Conservation (phyloP, 306 rosid genomes). For the Prunus kanzakura region DNA sequence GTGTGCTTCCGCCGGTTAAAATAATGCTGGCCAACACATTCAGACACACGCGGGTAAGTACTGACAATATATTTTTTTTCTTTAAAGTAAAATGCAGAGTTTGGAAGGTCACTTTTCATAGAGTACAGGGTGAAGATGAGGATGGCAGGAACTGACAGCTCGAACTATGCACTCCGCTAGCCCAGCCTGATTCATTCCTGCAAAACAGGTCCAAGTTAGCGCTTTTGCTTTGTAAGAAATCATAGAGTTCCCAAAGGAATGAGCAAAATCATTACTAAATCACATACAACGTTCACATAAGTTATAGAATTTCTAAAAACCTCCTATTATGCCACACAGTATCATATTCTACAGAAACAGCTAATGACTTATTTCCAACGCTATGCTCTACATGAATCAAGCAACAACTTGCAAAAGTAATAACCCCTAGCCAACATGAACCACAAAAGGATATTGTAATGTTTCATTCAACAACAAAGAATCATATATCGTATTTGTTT, state of each 20-base stretch:
- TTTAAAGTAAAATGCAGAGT: background rate
- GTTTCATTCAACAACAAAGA: background rate
- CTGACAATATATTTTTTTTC: background rate
- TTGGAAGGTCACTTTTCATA: constrained; percentile 59
- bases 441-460: background rate
- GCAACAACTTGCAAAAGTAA: background rate
- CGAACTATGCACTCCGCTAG: constrained; percentile 85
- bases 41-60: constrained; percentile 1
- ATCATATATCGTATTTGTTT: background rate
- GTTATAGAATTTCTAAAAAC: background rate
- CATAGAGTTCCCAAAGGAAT: background rate
- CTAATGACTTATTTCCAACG: background rate
- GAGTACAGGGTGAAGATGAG: constrained; percentile 82
- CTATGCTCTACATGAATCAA: background rate
- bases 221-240: constrained; percentile 6
- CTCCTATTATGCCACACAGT: background rate
- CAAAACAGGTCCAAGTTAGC: constrained; percentile 22
- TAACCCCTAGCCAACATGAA: background rate
- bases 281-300: background rate
- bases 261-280: constrained; percentile 9
- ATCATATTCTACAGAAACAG: background rate
- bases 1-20: constrained; percentile 90
- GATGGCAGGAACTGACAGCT: constrained; percentile 82
- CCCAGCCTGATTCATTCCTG: constrained; percentile 98
- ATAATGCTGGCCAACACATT: constrained; percentile 59